Base-by-base conservation (phyloP, 331 rosid species). In the Acacia pycnantha region DNA sequence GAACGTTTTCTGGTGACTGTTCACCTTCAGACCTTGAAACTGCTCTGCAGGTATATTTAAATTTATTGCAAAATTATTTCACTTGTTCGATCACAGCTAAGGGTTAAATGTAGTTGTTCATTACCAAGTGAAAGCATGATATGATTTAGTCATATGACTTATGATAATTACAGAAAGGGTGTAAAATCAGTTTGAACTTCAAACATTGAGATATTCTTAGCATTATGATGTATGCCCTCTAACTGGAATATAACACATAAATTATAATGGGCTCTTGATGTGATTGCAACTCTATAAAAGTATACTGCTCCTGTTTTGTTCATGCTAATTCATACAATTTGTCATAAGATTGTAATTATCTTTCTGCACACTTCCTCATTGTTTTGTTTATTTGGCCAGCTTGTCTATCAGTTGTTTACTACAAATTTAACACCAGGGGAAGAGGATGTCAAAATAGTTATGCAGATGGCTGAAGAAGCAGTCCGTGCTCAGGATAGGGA, bases 381-480 rank as follows among this genome's bases (percentile, higher is more conserved):
- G 75, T 81, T 73, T 74, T 37, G 10, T 64, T 87, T 80, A 79
- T 88, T 51, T 79, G 85, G 81, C 84, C 94, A 95, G 99, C 98
- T 95, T 87, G 96, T 93, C 80, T 95, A 95, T 88, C 99, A 95
- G 89, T 84, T 95, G 76, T 95, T 95, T 81, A 88, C 96, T 37
- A 92, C 93, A 82, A 88, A 79, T 82, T 88, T 93, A 77, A 87
- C 92, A 78, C 97, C 98, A 70, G 93, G 86, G 16, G 97, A 90
- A 81, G 99, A 92, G 83, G 93, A 88, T 86, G 98, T 95, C 84
- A 93, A 92, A 88, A 88, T 92, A 85, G 99, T 95, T 68, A 95
- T 95, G 99, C 98, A 95, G 86, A 95, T 95, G 99, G 91, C 99
- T n/a, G 99, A 93, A 88, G 99, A 95, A 89, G 94, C 95, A 69